Evolutionary conservation across 2,329 filamentous ascomycete genomes (phyloP).

Genomic region (Alternaria triticina): DNA sequence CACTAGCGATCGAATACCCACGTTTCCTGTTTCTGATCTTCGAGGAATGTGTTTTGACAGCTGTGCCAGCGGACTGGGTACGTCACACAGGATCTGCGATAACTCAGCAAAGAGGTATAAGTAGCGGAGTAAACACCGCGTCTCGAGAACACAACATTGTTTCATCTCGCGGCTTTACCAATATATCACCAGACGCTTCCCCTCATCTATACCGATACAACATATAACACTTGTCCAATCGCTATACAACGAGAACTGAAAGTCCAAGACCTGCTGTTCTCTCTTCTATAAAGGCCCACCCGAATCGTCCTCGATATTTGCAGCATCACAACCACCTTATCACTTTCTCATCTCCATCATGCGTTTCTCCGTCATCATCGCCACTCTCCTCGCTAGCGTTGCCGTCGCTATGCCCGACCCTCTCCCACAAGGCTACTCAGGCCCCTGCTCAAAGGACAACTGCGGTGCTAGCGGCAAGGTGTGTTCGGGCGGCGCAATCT

Average conservation of each 20-base stretch:
- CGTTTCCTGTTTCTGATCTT: constrained; percentile 6
- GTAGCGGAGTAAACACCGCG: background rate
- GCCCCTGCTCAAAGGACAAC: constrained; percentile 19
- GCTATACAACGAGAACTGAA: background rate
- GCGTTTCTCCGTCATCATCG: constrained; percentile 20
- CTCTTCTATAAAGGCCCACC: background rate
- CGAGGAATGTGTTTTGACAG: constrained; percentile 7
- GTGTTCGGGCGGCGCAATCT: constrained; percentile 8
- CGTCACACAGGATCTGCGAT: background rate
- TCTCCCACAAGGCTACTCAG: constrained; percentile 26
- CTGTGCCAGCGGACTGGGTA: background rate
- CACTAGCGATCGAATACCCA: constrained; percentile 7
- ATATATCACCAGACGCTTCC: background rate
- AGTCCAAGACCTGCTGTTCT: background rate
- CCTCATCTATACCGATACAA: background rate
- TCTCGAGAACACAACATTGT: background rate
- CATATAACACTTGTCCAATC: background rate
- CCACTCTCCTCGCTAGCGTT: constrained; percentile 21
- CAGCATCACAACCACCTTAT: background rate
- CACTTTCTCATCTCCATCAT: constrained; percentile 5
- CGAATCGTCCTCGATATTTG: background rate
- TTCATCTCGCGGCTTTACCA: background rate
- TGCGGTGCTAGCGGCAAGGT: constrained; percentile 16
- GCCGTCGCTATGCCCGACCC: constrained; percentile 30
- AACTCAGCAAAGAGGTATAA: background rate